phyloP scores from a whole-genome alignment of 2,329 filamentous ascomycete species.

The Curvularia spicifera region DNA sequence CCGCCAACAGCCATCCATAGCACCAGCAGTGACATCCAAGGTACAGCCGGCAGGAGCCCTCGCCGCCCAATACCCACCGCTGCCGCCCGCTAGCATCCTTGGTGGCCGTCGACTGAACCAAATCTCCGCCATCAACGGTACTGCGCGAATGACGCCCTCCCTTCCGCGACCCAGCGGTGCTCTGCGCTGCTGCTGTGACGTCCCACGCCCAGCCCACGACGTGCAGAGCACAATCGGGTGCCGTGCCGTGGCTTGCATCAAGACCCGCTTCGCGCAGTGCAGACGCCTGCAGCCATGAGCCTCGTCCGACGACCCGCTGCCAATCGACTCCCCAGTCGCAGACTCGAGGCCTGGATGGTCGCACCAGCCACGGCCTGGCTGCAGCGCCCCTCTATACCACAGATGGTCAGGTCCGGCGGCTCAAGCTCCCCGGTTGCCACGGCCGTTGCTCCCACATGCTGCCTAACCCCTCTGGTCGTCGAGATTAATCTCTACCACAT shows the following conservation, averaged over 20 bases:
- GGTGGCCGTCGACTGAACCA: constrained; percentile 3
- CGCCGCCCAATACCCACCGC: background rate
- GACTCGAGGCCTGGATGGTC: constrained; percentile 21
- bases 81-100: constrained; percentile 1
- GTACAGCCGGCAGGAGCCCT: background rate
- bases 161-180: background rate
- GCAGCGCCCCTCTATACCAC: constrained; percentile 6
- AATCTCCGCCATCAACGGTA: constrained; percentile 1
- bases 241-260: constrained; percentile 29
- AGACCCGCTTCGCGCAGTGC: constrained; percentile 32
- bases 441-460: constrained; percentile 26
- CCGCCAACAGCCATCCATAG: background rate
- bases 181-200: constrained; percentile 12
- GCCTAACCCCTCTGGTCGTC: constrained; percentile 2
- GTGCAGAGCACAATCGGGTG: constrained; percentile 14
- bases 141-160: background rate
- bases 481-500: constrained; percentile 19
- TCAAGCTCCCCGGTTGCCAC: constrained; percentile 33
- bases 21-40: background rate
- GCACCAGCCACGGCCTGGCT: constrained; percentile 23
- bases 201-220: constrained; percentile 8
- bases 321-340: constrained; percentile 17
- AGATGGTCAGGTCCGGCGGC: constrained; percentile 25
- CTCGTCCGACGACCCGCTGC: constrained; percentile 1
- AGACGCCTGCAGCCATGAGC: constrained; percentile 9